Evolutionary conservation across 1,284 basidiomycete genomes (phyloP).

Genomic region (Tilletia caries): DNA sequence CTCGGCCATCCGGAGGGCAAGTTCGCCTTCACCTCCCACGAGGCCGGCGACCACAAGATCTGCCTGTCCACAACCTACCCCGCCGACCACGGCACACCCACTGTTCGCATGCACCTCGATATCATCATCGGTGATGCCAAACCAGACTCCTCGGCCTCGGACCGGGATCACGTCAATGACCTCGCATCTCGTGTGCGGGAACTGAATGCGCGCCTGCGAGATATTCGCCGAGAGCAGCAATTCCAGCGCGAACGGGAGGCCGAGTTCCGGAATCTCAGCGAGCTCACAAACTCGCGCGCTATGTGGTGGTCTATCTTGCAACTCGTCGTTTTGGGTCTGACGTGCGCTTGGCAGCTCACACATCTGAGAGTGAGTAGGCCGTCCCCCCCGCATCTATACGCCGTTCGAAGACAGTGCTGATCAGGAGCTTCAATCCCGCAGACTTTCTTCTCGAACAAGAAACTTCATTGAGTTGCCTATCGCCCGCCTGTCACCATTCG

Average conservation of each 20-base stretch:
- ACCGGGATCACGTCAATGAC: constrained; percentile 70
- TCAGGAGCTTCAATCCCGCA: constrained; percentile 8
- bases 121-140: constrained; percentile 84
- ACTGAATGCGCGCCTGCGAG: constrained; percentile 85
- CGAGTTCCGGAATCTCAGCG: constrained; percentile 83
- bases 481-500: background rate
- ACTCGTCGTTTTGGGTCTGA: constrained; percentile 75
- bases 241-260: constrained; percentile 90
- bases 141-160: constrained; percentile 59
- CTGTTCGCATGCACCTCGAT: constrained; percentile 92
- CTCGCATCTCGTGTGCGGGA: constrained; percentile 82
- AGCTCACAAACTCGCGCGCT: constrained; percentile 79
- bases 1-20: constrained; percentile 81
- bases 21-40: constrained; percentile 96
- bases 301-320: constrained; percentile 90
- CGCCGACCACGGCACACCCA: constrained; percentile 65
- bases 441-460: constrained; percentile 51
- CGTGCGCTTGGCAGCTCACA: constrained; percentile 87
- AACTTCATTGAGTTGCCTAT: constrained; percentile 34
- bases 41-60: constrained; percentile 92
- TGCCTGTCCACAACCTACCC: constrained; percentile 75
- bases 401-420: background rate
- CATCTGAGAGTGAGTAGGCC: constrained; percentile 70
- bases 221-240: constrained; percentile 91
- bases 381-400: background rate